Base-by-base conservation (phyloP, 495 filamentous ascomycete species). In the Hyaloscypha hepaticicola region DNA sequence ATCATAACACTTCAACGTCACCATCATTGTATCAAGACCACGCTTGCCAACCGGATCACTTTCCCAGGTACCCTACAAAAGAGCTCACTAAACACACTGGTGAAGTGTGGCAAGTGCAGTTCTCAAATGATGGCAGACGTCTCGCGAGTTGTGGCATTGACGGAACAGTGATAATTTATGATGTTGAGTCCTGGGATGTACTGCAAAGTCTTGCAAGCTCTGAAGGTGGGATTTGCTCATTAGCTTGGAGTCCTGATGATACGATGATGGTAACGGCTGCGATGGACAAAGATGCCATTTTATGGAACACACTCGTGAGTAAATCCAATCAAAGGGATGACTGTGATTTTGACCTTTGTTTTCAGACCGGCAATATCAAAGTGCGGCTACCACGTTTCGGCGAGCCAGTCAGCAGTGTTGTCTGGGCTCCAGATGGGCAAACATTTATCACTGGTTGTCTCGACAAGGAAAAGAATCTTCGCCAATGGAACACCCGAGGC, bases 211-310 rank as follows among this genome's bases (percentile, higher is more conserved):
- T 97, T 11, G 75, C 75, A 9, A 87, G 88, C 6, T 89, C 93
- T 69, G 78, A 82, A 2, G 77, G 79, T 3, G 84, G 87, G 8
- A 87, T 97, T 41, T 84, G 87, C 49, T 89, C 92, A 68, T 75
- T 95, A 3, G 80, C 90, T 4, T 99, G 95, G 95, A 96, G 92
- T 75, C 93, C 93, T 6, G 92, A 98, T 78, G 90, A 96, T 73
- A 81, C 83, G 0, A 90, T 89, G 71, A 77, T 99, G 3, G 86
- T 97, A 33, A 93, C 87, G 21, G 96, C 93, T 72, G 87, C 87
- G 7, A 81, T 85, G 70, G 91, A 96, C 72, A 83, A 79, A 16
- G 85, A 82, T 63, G 92, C 91, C 8, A 84, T 87, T 63, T 75
- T 97, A 63, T 98, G 91, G 91, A 86, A 92, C 75, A 79, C 83